A percentile compares a stretch with the other conserved stretches of the same genome.
These are phyloP conservation scores for Blastocystis sp. DNA, from an alignment of 352 stramenopile genomes.

Conservation along the genomic window DNA sequence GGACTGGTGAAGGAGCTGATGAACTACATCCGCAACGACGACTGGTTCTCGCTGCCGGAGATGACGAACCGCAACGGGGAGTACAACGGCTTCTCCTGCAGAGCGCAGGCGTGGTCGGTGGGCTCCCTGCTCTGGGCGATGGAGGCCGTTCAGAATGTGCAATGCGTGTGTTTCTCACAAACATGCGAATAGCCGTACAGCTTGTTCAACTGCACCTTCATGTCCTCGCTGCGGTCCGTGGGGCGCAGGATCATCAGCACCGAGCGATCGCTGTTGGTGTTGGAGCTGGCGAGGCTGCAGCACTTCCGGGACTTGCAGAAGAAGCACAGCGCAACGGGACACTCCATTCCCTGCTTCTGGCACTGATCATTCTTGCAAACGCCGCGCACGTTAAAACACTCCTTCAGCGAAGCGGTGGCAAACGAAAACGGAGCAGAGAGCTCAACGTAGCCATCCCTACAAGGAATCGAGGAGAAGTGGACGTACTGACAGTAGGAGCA, in stretches of 20 bases:
- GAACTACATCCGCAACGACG: conserved; percentile 44
- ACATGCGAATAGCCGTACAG: conserved; percentile 50
- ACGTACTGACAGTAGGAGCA: conserved; percentile 36
- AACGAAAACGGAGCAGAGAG: neutral
- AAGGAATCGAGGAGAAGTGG: neutral
- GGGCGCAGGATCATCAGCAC: conserved; percentile 36
- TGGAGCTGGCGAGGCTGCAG: no score
- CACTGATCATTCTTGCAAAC: conserved; percentile 29
- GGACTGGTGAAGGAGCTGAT: conserved; percentile 55
- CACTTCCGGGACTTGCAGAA: conserved; percentile 44
- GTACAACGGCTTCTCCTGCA: conserved; percentile 53
- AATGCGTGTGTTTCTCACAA: conserved; percentile 52
- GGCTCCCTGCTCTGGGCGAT: conserved; percentile 14
- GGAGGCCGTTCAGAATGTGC: neutral
- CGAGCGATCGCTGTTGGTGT: neutral
- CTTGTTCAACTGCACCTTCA: conserved; percentile 48
- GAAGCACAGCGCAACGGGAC: conserved; percentile 29
- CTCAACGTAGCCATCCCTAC: conserved; percentile 43
- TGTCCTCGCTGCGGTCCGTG: neutral
- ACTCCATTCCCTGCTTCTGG: conserved; percentile 1
- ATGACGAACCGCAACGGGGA: conserved; percentile 63
- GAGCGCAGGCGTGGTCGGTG: conserved; percentile 55
- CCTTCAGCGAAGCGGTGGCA: neutral
- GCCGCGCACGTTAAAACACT: conserved; percentile 21
- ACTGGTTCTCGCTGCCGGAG: conserved; percentile 62